These are phyloP conservation scores for Boletus bicolor DNA, from an alignment of 768 basidiomycete species.

Conservation along the genomic window DNA sequence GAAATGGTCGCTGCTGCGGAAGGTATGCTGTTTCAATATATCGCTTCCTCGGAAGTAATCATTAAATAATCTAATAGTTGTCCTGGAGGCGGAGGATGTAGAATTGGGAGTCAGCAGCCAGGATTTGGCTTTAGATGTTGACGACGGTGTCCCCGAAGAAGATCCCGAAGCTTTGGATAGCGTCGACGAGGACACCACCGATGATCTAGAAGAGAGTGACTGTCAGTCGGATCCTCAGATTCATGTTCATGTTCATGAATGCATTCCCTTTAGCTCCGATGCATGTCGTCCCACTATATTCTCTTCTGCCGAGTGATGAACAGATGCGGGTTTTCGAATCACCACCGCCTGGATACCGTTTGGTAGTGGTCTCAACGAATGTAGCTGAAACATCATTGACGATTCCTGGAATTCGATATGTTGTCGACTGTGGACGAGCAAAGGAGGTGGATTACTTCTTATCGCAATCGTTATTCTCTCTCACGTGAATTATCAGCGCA, in stretches of 20 bases:
- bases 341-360: slow-evolving; percentile 75
- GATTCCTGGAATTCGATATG: slow-evolving; percentile 95
- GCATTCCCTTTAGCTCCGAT: slow-evolving; percentile 63
- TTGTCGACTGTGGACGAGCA: slow-evolving; percentile 93
- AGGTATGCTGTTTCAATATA: slow-evolving; percentile 2
- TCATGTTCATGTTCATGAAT: slow-evolving; percentile 1
- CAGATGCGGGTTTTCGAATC: slow-evolving; percentile 91
- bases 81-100: slow-evolving; percentile 78
- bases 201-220: slow-evolving; percentile 64
- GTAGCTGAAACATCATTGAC: slow-evolving; percentile 97
- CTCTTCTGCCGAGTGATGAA: slow-evolving; percentile 86
- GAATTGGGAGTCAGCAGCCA: slow-evolving; percentile 55
- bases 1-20: slow-evolving; percentile 20
- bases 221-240: slow-evolving; percentile 37
- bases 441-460: slow-evolving; percentile 65
- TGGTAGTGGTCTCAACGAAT: slow-evolving; percentile 95
- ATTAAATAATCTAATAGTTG: slow-evolving; percentile 40
- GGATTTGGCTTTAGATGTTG: slow-evolving; percentile 67
- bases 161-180: slow-evolving; percentile 76
- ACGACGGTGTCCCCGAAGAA: slow-evolving; percentile 53
- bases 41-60: neutral
- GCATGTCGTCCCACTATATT: slow-evolving; percentile 93
- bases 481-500: slow-evolving; percentile 48
- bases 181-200: slow-evolving; percentile 58
- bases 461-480: neutral